These are phyloP conservation scores for Colletotrichum coccodes DNA, from an alignment of 2,329 filamentous ascomycete species.

Conservation along the genomic window DNA sequence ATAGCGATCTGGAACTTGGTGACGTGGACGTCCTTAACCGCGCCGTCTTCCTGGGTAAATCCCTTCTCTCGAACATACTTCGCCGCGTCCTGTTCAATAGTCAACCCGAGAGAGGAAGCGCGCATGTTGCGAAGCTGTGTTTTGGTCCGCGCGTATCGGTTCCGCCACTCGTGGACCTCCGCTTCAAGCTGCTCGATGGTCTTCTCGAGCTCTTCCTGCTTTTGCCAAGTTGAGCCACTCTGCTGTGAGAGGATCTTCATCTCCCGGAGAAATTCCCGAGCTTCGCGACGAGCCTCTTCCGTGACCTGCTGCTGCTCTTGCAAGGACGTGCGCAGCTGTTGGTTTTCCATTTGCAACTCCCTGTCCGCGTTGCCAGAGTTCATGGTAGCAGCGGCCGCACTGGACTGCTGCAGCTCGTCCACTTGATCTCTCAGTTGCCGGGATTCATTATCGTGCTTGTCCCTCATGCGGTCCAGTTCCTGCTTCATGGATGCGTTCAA, in stretches of 20 bases:
- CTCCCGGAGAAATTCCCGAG: constrained; percentile 84
- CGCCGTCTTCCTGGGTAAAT: constrained; percentile 76
- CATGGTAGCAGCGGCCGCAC: constrained; percentile 20
- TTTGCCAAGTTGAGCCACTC: constrained; percentile 81
- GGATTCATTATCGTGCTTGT: constrained; percentile 73
- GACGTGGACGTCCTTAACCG: constrained; percentile 91
- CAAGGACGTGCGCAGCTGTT: constrained; percentile 72
- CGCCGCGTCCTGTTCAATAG: constrained; percentile 75
- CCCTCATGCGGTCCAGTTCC: constrained; percentile 79
- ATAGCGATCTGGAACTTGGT: constrained; percentile 96
- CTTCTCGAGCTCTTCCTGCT: constrained; percentile 80
- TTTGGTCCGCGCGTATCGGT: constrained; percentile 87
- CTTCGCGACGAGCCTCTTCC: constrained; percentile 86
- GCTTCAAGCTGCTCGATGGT: constrained; percentile 81
- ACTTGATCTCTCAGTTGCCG: constrained; percentile 72
- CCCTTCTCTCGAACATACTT: constrained; percentile 72
- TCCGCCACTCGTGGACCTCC: constrained; percentile 90
- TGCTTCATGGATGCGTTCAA: constrained; percentile 83
- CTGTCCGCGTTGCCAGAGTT: constrained; percentile 51
- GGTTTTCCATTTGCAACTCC: constrained; percentile 75
- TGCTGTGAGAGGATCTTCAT: constrained; percentile 89
- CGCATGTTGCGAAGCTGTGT: constrained; percentile 86
- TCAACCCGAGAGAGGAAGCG: constrained; percentile 80
- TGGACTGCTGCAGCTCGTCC: constrained; percentile 58
- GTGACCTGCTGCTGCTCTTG: constrained; percentile 83